Conservation (phyloP, 768 basidiomycete species). For the Punctularia strigosozonata region DNA sequence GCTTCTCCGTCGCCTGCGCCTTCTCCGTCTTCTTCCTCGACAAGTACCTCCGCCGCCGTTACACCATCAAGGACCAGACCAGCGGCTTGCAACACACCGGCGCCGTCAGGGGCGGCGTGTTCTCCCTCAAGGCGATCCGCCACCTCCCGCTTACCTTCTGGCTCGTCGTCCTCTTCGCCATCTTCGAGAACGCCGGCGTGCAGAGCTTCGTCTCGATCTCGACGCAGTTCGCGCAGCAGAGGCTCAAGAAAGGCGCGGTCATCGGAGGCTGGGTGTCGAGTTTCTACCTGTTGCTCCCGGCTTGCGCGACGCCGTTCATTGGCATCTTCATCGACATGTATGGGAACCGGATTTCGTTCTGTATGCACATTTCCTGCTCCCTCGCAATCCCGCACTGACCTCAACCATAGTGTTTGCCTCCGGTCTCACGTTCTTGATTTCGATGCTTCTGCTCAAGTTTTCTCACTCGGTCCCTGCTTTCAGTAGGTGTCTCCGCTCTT, state of each 20-base stretch:
- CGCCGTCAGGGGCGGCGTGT: constrained; percentile 13
- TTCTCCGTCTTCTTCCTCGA: constrained; percentile 24
- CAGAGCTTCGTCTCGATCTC: constrained; percentile 32
- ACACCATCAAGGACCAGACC: constrained; percentile 25
- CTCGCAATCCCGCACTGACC: too few relatives aligned
- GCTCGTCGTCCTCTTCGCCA: constrained; percentile 26
- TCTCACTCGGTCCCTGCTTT: constrained; percentile 26
- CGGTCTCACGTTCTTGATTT: constrained; percentile 25
- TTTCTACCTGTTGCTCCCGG: constrained; percentile 29
- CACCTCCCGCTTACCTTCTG: constrained; percentile 28
- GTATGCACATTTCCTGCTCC: constrained; percentile 16
- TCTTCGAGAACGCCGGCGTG: constrained; percentile 31
- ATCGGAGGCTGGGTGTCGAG: constrained; percentile 33
- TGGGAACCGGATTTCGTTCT: constrained; percentile 25
- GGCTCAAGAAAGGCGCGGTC: constrained; percentile 28
- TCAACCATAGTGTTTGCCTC: constrained; percentile 23
- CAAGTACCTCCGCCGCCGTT: constrained; percentile 21
- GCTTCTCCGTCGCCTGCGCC: constrained; percentile 27
- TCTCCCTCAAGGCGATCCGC: constrained; percentile 20
- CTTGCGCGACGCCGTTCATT: constrained; percentile 26
- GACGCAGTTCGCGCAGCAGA: constrained; percentile 32
- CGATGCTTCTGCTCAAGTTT: constrained; percentile 28
- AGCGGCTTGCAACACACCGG: constrained; percentile 19
- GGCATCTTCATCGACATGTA: constrained; percentile 28
- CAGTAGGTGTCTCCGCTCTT: constrained; percentile 12